A percentile compares a stretch with the other conserved stretches of the same genome.
phyloP scores from a whole-genome alignment of 129 eudicot genomes.

The sunflower (Helianthus annuus) region DNA sequence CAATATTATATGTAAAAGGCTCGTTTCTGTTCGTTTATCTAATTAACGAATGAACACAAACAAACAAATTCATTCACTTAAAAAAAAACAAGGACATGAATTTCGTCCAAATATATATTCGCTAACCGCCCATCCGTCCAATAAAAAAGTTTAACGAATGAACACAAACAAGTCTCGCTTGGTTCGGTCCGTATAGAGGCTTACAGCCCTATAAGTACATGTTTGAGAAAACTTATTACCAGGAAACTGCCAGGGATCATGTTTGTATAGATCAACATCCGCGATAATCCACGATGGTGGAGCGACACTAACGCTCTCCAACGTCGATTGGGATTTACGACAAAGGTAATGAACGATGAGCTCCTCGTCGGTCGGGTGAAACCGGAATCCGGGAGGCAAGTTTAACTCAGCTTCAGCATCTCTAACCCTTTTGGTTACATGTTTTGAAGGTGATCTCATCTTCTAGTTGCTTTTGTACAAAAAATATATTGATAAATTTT shows the following conservation, averaged over 20 bases:
- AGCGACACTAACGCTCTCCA: background rate
- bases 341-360: slow-evolving; percentile 31
- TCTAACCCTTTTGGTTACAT: slow-evolving; percentile 8
- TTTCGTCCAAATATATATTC: too few relatives aligned
- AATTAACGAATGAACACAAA: too few relatives aligned
- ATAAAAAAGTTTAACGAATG: too few relatives aligned
- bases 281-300: slow-evolving; percentile 31
- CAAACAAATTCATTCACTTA: too few relatives aligned
- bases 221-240: slow-evolving; percentile 14
- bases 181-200: too few relatives aligned
- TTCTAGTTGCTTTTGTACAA: background rate
- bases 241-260: slow-evolving; percentile 42
- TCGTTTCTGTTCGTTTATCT: too few relatives aligned
- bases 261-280: slow-evolving; percentile 40
- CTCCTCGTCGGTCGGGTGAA: slow-evolving; percentile 45
- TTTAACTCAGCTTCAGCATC: slow-evolving; percentile 38
- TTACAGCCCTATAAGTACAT: too few relatives aligned
- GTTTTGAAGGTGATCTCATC: slow-evolving; percentile 30
- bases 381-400: slow-evolving; percentile 41
- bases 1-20: too few relatives aligned
- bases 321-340: slow-evolving; percentile 16
- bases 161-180: too few relatives aligned
- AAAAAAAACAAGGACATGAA: too few relatives aligned
- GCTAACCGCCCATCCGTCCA: too few relatives aligned
- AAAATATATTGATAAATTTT: too few relatives aligned